Percentiles rank a stretch among this genome's conserved stretches.
These are phyloP conservation scores for Penstemon newberryi DNA, from an alignment of 257 asterid species.

Conservation along the genomic window DNA sequence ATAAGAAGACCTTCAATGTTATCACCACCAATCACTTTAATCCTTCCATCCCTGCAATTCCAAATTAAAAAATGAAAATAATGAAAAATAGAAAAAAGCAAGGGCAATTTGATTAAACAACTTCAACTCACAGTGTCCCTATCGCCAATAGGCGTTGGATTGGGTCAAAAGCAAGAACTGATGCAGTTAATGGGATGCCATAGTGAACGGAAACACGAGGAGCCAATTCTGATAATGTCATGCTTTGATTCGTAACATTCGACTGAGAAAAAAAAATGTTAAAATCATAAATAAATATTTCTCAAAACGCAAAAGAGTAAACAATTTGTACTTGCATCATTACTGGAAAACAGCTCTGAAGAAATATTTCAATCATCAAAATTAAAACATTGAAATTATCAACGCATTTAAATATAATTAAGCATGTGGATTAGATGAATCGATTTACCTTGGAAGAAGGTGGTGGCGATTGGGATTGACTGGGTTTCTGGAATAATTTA, in stretches of 20 bases:
- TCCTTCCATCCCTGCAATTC: conserved; percentile 84
- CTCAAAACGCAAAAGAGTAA: background rate
- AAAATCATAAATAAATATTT: conserved; percentile 20
- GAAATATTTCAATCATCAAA: background rate
- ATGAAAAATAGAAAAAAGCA: conserved; percentile 14
- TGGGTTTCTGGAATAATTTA: conserved; percentile 52
- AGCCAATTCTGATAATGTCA: conserved; percentile 40
- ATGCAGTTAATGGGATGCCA: conserved; percentile 94
- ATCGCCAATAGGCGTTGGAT: conserved; percentile 84
- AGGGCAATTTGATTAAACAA: conserved; percentile 9
- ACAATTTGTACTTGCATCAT: background rate
- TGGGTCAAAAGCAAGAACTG: conserved; percentile 78
- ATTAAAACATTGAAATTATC: too few relatives aligned
- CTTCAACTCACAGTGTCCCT: conserved; percentile 79
- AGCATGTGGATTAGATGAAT: background rate
- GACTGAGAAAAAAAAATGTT: conserved; percentile 32
- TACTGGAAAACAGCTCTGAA: background rate
- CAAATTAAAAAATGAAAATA: conserved; percentile 21
- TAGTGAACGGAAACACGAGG: conserved; percentile 74
- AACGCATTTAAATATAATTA: background rate
- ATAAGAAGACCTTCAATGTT: conserved; percentile 82
- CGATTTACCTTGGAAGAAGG: conserved; percentile 54
- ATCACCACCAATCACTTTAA: conserved; percentile 85
- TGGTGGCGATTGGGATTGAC: conserved; percentile 34
- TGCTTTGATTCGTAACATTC: conserved; percentile 37